phyloP scores from a whole-genome alignment of 768 basidiomycete genomes.

The Termitomyces sp. region DNA sequence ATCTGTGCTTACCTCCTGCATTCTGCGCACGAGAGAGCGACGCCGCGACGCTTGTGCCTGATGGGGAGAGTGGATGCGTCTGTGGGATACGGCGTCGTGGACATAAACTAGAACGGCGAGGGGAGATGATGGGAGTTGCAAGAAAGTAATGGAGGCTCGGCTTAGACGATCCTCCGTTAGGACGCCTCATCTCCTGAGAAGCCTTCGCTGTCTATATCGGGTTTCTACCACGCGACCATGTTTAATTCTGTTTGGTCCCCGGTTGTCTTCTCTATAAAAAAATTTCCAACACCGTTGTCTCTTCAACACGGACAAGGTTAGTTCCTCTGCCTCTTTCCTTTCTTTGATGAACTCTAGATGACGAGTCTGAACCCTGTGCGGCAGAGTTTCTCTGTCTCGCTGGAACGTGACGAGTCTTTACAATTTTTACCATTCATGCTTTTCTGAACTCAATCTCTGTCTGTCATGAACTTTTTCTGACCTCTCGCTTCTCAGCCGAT shows the following conservation, averaged over 20 bases:
- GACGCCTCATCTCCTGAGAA: constrained; percentile 5
- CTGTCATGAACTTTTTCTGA: constrained; percentile 15
- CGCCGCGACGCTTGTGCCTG: constrained; percentile 46
- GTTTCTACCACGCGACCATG: background rate
- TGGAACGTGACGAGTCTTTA: constrained; percentile 58
- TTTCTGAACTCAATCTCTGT: constrained; percentile 54
- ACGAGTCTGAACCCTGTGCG: constrained; percentile 73
- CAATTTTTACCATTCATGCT: constrained; percentile 88
- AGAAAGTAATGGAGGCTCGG: constrained; percentile 17
- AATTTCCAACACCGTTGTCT: constrained; percentile 9
- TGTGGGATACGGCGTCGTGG: constrained; percentile 17
- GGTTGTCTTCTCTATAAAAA: constrained; percentile 14
- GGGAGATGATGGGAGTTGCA: constrained; percentile 22
- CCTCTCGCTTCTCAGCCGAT: constrained; percentile 8
- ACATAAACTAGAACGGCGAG: constrained; percentile 9
- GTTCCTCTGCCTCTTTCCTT: constrained; percentile 8
- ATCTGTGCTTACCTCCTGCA: constrained; percentile 48
- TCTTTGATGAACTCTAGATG: constrained; percentile 46
- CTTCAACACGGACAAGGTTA: constrained; percentile 15
- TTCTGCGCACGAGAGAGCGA: constrained; percentile 61
- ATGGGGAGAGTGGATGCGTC: constrained; percentile 17
- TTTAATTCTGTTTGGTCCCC: constrained; percentile 22
- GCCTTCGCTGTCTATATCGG: background rate
- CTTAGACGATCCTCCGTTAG: constrained; percentile 22
- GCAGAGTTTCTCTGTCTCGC: constrained; percentile 56